Percentiles rank a stretch among this genome's conserved stretches.
Evolutionary conservation across 768 basidiomycete genomes (phyloP).

Genomic region (Mycena metata): DNA sequence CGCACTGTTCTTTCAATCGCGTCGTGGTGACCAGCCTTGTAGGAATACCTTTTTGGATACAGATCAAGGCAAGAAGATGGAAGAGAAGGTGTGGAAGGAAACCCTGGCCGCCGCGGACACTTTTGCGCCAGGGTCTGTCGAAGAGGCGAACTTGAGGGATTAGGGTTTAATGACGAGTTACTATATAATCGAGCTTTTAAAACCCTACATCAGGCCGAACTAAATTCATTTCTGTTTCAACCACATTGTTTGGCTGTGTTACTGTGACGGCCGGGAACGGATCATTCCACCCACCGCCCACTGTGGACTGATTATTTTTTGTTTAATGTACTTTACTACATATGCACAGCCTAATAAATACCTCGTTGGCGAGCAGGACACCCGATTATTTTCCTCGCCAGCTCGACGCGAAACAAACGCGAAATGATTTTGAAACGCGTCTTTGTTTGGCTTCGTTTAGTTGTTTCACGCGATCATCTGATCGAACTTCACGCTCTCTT

Average conservation of each 20-base stretch:
- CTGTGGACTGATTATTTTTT: neutral
- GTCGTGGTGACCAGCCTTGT: neutral
- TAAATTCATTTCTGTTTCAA: too few relatives aligned
- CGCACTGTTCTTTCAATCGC: neutral
- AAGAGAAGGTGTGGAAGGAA: constrained; percentile 37
- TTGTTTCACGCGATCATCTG: constrained; percentile 23
- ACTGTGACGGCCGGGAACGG: too few relatives aligned
- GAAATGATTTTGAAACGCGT: neutral
- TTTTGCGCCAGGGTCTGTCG: constrained; percentile 27
- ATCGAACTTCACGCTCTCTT: neutral
- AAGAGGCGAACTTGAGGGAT: constrained; percentile 18
- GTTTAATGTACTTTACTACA: too few relatives aligned
- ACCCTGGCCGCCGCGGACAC: constrained; percentile 25
- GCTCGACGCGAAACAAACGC: too few relatives aligned
- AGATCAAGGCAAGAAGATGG: constrained; percentile 32
- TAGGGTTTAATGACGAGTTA: neutral
- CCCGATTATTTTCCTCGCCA: too few relatives aligned
- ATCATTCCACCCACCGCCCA: too few relatives aligned
- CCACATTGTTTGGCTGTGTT: too few relatives aligned
- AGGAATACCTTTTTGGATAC: constrained; percentile 29
- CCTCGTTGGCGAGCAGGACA: too few relatives aligned
- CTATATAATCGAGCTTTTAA: too few relatives aligned
- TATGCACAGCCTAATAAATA: too few relatives aligned
- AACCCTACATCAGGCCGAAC: too few relatives aligned
- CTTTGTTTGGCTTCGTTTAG: constrained; percentile 11